Conservation (phyloP, 2,329 filamentous ascomycete species). For the Cytospora chrysosperma region DNA sequence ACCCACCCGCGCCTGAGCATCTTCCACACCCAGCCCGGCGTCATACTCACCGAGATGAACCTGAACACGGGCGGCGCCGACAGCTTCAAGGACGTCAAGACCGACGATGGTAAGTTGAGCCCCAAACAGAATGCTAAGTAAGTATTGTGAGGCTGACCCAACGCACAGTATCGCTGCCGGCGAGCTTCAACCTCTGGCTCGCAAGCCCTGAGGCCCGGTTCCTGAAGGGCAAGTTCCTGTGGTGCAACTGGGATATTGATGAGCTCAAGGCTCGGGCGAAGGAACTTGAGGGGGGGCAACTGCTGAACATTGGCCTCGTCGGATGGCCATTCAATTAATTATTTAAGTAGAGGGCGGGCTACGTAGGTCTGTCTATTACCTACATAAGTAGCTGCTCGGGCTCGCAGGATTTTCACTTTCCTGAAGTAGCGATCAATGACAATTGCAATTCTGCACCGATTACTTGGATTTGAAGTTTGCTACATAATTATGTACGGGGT, state of each 20-base stretch:
- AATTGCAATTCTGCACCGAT: no score
- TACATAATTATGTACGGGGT: no score
- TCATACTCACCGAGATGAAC: slow-evolving; percentile 20
- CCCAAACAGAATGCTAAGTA: not conserved
- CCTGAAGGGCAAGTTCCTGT: slow-evolving; percentile 38
- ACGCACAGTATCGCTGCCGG: slow-evolving; percentile 26
- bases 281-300: not conserved
- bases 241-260: slow-evolving; percentile 42
- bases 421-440: no score
- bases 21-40: slow-evolving; percentile 23
- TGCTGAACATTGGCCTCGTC: not conserved
- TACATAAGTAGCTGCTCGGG: no score
- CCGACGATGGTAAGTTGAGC: slow-evolving; percentile 17
- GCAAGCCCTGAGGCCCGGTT: slow-evolving; percentile 36
- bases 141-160: not conserved
- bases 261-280: slow-evolving; percentile 34
- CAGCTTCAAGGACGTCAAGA: not conserved
- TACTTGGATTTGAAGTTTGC: no score
- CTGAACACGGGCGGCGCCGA: not conserved
- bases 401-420: no score
- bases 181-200: slow-evolving; percentile 32
- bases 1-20: slow-evolving; percentile 25
- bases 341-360: not conserved
- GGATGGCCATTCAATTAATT: not conserved
- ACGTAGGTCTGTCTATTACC: no score